Evolutionary conservation across 768 basidiomycete species (phyloP).

Genomic region (Chlorophyllum brunneum): DNA sequence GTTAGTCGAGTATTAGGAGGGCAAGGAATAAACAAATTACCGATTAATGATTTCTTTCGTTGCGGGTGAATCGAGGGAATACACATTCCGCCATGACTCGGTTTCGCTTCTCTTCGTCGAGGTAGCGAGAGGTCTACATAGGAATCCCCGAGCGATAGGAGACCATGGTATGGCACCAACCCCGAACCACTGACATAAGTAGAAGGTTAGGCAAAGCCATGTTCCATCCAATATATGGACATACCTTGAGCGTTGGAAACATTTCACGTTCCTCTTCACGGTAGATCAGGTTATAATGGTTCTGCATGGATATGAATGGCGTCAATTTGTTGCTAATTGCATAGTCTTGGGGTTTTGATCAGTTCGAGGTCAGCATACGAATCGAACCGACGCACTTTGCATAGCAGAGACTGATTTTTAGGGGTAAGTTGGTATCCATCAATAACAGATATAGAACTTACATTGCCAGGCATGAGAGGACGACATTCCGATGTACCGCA

Average conservation of each 20-base stretch:
- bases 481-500: conserved; percentile 57
- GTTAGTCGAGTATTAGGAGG: background rate
- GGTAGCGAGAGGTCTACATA: conserved; percentile 39
- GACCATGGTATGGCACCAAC: conserved; percentile 59
- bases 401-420: conserved; percentile 39
- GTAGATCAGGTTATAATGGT: conserved; percentile 56
- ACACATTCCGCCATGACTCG: conserved; percentile 25
- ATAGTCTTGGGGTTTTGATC: conserved; percentile 37
- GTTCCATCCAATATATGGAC: background rate
- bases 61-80: conserved; percentile 17
- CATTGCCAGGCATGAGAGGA: conserved; percentile 56
- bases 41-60: conserved; percentile 35
- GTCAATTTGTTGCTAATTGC: conserved; percentile 54
- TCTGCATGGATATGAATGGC: conserved; percentile 67
- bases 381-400: conserved; percentile 39
- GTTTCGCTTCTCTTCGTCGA: conserved; percentile 35
- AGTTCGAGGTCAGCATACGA: background rate
- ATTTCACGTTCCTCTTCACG: conserved; percentile 63
- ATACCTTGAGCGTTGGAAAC: conserved; percentile 54
- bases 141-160: conserved; percentile 48
- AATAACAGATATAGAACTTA: conserved; percentile 20
- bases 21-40: conserved; percentile 14
- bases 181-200: conserved; percentile 37
- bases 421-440: no score
- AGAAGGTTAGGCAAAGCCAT: background rate